A percentile compares a stretch with the other conserved stretches of the same genome.
phyloP scores from a whole-genome alignment of 1,139 yeast species.

The Taphrina flavorubra region DNA sequence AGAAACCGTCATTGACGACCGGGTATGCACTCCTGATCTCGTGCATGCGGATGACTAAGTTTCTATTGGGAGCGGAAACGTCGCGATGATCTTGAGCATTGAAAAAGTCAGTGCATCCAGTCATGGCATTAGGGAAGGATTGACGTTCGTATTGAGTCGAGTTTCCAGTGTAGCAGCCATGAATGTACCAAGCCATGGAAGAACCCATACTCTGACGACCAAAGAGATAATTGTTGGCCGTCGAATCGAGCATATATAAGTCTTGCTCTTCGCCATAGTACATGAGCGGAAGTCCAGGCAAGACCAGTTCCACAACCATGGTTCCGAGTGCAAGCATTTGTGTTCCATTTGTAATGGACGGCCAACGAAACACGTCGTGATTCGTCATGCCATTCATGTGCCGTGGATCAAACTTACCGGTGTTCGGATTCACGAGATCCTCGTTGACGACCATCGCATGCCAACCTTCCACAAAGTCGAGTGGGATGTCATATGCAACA shows the following conservation, averaged over 20 bases:
- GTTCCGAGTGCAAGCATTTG: slow-evolving; percentile 37
- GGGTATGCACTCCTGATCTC: slow-evolving; percentile 37
- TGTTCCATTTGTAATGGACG: slow-evolving; percentile 39
- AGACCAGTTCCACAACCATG: slow-evolving; percentile 39
- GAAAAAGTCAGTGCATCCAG: slow-evolving; percentile 40
- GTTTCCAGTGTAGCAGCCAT: slow-evolving; percentile 40
- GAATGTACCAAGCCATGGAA: slow-evolving; percentile 42
- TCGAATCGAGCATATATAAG: slow-evolving; percentile 41
- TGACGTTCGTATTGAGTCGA: slow-evolving; percentile 36
- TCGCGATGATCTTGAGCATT: slow-evolving; percentile 43
- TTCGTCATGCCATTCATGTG: slow-evolving; percentile 43
- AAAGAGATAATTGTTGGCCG: slow-evolving; percentile 42
- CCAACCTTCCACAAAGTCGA: slow-evolving; percentile 41
- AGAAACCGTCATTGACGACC: slow-evolving; percentile 39
- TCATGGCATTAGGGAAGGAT: slow-evolving; percentile 27
- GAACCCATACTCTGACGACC: slow-evolving; percentile 43
- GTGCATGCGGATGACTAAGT: slow-evolving; percentile 25
- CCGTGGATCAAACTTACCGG: slow-evolving; percentile 42
- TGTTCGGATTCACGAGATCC: slow-evolving; percentile 42
- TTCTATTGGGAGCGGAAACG: slow-evolving; percentile 27
- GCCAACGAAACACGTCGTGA: slow-evolving; percentile 44
- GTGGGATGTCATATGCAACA: slow-evolving; percentile 35
- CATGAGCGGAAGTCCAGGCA: slow-evolving; percentile 42
- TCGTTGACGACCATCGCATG: slow-evolving; percentile 39
- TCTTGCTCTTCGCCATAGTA: slow-evolving; percentile 45